Base-by-base conservation (phyloP, 202 grass and related monocot genomes). In the Bolboschoenoplectus hybrid region DNA sequence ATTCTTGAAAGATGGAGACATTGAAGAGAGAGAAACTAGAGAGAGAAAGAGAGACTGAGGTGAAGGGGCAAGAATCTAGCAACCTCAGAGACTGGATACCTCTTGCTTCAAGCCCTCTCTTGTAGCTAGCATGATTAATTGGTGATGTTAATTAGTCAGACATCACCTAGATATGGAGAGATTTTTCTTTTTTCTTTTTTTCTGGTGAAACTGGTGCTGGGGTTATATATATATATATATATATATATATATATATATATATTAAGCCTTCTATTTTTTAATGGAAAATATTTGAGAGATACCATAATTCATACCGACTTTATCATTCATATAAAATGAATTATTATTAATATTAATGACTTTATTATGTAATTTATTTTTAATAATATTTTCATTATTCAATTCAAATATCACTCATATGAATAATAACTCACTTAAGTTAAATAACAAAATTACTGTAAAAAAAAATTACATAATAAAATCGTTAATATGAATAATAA, bases 1-100 rank as follows among this genome's bases (percentile, higher is more conserved):
- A 87, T 80, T 86, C 70, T 71, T 82, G 56, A 65, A 51, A 76
- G 80, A 87, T 83, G 80, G 53, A 67, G 86, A 87, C 56, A 65
- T 75, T 39, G 11, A 16, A 83, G 47, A 72, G 32, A 71, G 70
- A 9, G 9, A 35, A 63, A 10, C 5, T 67, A 16, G 43, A 45
- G 19, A 35, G 58, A 52, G 39, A 60, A 12, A 68, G 38, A 84
- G 69, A 63, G 19, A 65, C 53, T 19, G 35, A 26, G 38, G 8
- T 60, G 39, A 53, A 52, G 78, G 38, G 69, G 19, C 26, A 8
- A 39, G 51, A 81, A 87, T 77, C n/a, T 60, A 9, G 20, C 44
- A 63, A 45, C 49, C 39, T 39, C 19, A 38, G 16, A 83, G 41
- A 26, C 26, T 26, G 26, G 26, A 26, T 82, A 64, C 45, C 45